Evolutionary conservation across 2,329 filamentous ascomycete genomes (phyloP), one percentile per base, ranked within the genome.

Genomic region (Pleoardoris graminearum): DNA sequence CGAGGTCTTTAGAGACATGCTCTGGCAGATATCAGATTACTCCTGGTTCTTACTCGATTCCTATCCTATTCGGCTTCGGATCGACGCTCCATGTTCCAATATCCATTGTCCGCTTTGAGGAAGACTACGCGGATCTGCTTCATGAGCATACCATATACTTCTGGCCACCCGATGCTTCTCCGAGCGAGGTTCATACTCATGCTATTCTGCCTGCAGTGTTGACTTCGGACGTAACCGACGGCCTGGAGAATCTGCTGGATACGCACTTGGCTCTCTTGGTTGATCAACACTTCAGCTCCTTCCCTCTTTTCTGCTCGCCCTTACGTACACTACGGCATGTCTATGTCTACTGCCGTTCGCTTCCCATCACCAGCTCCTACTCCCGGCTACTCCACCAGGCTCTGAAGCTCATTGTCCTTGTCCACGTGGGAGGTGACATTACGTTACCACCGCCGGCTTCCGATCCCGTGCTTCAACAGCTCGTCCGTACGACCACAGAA

Each of bases 341-440:
- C 1, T 75, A 74, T 44, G 54, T 65, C 7, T 69, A 70, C 48
- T 70, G 57, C n/a, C 61, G 62, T 16, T 63, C 60, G 2, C 53
- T 68, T 1, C 51, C 60, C 1, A 35, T 48, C 25, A 59, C 44
- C 21, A 53, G 59, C 1, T 7, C 59, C 1, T 54, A 66, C n/a
- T 51, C 56, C 4, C 60, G 51, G 5, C 58, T 69, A n/a, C 60
- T 75, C 0, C 60, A 61, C 11, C 65, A 72, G 37, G 65, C 71
- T 0, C 63, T 75, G 3, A 74, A 75, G 51, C 61, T 75, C 0
- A 67, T 75, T 7, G 65, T 72, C n/a, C 63, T 75, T 1, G 68
- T 75, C 3, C 73, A 75, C 36, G 67, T 73, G 11, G 71, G 71
- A 16, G 71, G 70, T 16, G 69, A 74, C 25, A 66, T 73, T n/a